phyloP scores from a whole-genome alignment of 1,139 yeast genomes.

The Saccharomyces hybrid region DNA sequence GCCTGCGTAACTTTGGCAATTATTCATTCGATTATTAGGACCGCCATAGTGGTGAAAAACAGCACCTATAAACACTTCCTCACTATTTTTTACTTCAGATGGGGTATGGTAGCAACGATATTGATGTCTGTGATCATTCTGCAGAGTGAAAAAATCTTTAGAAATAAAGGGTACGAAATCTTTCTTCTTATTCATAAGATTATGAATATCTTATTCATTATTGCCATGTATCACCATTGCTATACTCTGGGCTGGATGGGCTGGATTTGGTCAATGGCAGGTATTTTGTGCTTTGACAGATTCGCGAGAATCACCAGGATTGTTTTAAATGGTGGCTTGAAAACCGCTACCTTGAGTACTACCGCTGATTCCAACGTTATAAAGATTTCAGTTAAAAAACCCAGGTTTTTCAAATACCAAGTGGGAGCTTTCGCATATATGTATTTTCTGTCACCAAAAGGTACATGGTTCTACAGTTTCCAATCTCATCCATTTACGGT shows the following conservation, averaged over 20 bases:
- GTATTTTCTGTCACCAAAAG: slow-evolving; percentile 43
- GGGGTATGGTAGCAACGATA: slow-evolving; percentile 46
- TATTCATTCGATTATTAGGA: slow-evolving; percentile 48
- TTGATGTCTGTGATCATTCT: slow-evolving; percentile 38
- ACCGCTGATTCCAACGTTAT: slow-evolving; percentile 36
- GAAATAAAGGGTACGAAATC: slow-evolving; percentile 41
- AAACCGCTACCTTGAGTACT: slow-evolving; percentile 29
- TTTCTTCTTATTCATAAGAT: slow-evolving; percentile 36
- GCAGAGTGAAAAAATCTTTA: slow-evolving; percentile 39
- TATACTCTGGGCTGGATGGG: slow-evolving; percentile 38
- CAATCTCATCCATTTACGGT: slow-evolving; percentile 68
- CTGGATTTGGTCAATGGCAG: slow-evolving; percentile 39
- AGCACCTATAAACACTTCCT: slow-evolving; percentile 28
- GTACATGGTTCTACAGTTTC: slow-evolving; percentile 41
- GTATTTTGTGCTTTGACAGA: slow-evolving; percentile 37
- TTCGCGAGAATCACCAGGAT: slow-evolving; percentile 33
- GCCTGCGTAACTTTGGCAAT: slow-evolving; percentile 34
- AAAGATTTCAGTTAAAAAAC: slow-evolving; percentile 35
- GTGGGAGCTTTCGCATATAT: slow-evolving; percentile 64
- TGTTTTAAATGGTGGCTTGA: slow-evolving; percentile 35
- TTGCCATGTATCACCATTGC: slow-evolving; percentile 38
- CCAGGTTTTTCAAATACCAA: slow-evolving; percentile 39
- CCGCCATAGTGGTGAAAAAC: slow-evolving; percentile 32
- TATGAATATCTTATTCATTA: slow-evolving; percentile 34
- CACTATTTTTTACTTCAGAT: slow-evolving; percentile 31